Evolutionary conservation across 257 asterid species (phyloP), one percentile per base, ranked within the genome.

Genomic region (Striga asiatica): DNA sequence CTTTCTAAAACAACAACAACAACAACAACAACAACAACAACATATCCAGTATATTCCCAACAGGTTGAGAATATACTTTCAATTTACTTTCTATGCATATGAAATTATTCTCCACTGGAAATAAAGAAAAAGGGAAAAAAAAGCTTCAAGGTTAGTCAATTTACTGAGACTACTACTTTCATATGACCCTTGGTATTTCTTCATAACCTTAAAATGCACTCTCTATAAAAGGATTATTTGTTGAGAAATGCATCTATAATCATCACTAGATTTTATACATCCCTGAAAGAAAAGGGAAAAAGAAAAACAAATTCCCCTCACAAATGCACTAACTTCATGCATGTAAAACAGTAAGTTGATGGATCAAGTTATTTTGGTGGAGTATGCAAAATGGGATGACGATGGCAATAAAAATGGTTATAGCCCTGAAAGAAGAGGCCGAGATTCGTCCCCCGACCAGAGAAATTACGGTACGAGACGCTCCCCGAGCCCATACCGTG

Each of bases 291-390:
- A n/a, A n/a, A n/a, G n/a, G n/a, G n/a, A n/a, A n/a, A n/a, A n/a
- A n/a, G n/a, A n/a, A n/a, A n/a, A n/a, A n/a, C n/a, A 19, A 34
- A 19, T 7, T 14, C 38, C 60, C 59, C 50, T 23, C 2, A 46
- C 41, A 34, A 3, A 5, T 51, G 22, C 13, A 35, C 60, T 38
- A 6, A 65, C 46, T 56, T 69, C 31, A 54, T 39, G 1, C 24
- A 4, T 65, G 32, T 10, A 6, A 37, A 13, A 20, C 98, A 91
- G 98, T 65, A 87, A 80, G 71, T 70, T 91, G 54, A 75, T 87
- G 98, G 98, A 84, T 68, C 76, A 85, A 63, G 92, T 75, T 18
- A 81, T 91, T 22, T 83, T 95, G 2, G 98, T 91, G 58, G 96
- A 91, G 65, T 91, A 78, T 61, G 91, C 98, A 13, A 66, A 71